These are phyloP conservation scores for Solanum ossicruentum DNA, from an alignment of 257 asterid species.

Conservation along the genomic window DNA sequence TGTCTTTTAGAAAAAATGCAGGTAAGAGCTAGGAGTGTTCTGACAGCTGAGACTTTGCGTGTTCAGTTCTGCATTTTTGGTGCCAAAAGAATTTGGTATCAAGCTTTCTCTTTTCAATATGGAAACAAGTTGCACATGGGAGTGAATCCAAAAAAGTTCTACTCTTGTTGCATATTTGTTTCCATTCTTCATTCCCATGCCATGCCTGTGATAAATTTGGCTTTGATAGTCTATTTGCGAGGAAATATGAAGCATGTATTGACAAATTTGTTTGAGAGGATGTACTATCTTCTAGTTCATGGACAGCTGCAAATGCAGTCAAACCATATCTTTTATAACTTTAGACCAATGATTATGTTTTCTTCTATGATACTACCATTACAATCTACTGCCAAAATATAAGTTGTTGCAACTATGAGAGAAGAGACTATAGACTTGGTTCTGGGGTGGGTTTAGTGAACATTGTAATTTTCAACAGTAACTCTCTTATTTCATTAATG, in stretches of 20 bases:
- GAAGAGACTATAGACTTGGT: neutral
- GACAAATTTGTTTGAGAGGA: neutral
- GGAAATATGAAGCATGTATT: neutral
- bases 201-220: neutral
- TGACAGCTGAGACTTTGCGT: neutral
- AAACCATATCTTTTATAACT: neutral
- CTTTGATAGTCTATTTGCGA: neutral
- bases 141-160: neutral
- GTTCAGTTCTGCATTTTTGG: neutral
- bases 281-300: neutral
- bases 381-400: neutral
- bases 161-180: neutral
- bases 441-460: neutral
- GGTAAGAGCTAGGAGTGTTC: neutral
- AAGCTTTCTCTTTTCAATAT: neutral
- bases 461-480: neutral
- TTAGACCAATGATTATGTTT: neutral
- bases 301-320: neutral
- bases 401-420: neutral
- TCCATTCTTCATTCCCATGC: neutral
- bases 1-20: neutral
- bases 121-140: neutral
- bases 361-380: neutral
- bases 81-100: neutral
- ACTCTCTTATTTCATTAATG: neutral